Base-by-base conservation (phyloP, 306 rosid species). In the Trifolium subterraneum region DNA sequence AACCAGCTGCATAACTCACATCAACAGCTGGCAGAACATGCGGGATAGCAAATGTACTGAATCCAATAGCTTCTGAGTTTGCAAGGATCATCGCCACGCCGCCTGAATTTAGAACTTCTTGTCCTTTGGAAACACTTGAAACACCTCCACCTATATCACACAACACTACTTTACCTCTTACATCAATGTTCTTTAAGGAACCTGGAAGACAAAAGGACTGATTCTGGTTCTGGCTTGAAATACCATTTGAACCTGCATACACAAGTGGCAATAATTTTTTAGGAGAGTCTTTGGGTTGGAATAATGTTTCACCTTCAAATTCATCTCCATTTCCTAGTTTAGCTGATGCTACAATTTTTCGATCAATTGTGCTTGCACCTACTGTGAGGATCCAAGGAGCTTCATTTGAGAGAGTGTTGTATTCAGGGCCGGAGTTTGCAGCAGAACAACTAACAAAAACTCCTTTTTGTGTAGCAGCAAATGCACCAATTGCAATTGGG, bases 371-470 rank as follows among this genome's bases (percentile, higher is more conserved):
- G 77, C 87, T 86, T 39, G 85, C 85, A 42, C 85, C 89, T 6
- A 86, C 87, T 0, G 81, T 80, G 72, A 82, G 89, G 38, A 87
- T 82, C 96, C 93, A 93, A 0, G 96, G 98, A 2, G 93, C 93
- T 56, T 83, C 89, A 12, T 93, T 90, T 3, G 88, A 72, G n/a
- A 88, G 23, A 11, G 88, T 67, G 48, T 25, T 20, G 1, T 80
- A 50, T 0, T 0, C 15, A 42, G 98, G 94, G 11, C 96, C 98
- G 0, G 13, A 0, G 25, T 93, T 93, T 4, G 84, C 92, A 0
- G 98, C 93, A 0, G 93, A 87, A 54, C 91, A 87, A 38, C 96
- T 90, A 0, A 90, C 98, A 9, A 90, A 81, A 23, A 90, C 73
- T 0, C 98, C 96, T 15, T 44, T 87, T 19, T 81, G 86, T 47